Evolutionary conservation across 805 yeast species (phyloP).

Genomic region (Cyberlindnera euphorbiiphila): DNA sequence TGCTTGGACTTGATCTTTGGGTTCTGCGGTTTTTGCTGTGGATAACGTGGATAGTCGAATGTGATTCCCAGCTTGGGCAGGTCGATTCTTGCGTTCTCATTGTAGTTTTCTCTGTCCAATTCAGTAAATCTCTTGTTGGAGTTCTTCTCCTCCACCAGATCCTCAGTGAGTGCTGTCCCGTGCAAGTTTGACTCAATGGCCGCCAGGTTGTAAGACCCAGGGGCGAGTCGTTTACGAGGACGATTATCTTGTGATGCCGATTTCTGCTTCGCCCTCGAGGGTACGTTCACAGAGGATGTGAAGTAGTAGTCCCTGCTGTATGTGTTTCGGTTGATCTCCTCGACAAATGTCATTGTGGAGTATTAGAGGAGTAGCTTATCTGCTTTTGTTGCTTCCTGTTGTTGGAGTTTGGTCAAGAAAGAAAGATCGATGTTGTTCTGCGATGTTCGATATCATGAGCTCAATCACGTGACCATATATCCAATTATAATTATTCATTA

Average conservation of each 20-base stretch:
- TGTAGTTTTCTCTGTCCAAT: conserved; percentile 41
- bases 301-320: conserved; percentile 25
- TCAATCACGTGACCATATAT: too few species aligned
- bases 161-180: conserved; percentile 27
- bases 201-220: conserved; percentile 28
- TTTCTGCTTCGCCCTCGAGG: conserved; percentile 19
- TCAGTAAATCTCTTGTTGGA: conserved; percentile 38
- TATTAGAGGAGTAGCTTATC: too few species aligned
- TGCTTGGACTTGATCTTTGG: conserved; percentile 23
- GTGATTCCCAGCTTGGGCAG: conserved; percentile 32
- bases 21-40: conserved; percentile 11
- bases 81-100: conserved; percentile 35
- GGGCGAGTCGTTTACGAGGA: conserved; percentile 24
- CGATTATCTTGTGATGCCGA: conserved; percentile 12
- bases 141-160: conserved; percentile 32
- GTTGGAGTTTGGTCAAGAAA: too few species aligned
- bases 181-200: conserved; percentile 25
- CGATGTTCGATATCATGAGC: too few species aligned
- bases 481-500: too few species aligned
- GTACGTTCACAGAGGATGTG: conserved; percentile 24
- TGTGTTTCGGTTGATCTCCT: conserved; percentile 20
- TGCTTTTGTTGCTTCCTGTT: too few species aligned
- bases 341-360: conserved; percentile 17
- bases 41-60: conserved; percentile 25
- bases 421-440: too few species aligned